phyloP scores from a whole-genome alignment of 345 rosid genomes.

The Erucastrum elatum region DNA sequence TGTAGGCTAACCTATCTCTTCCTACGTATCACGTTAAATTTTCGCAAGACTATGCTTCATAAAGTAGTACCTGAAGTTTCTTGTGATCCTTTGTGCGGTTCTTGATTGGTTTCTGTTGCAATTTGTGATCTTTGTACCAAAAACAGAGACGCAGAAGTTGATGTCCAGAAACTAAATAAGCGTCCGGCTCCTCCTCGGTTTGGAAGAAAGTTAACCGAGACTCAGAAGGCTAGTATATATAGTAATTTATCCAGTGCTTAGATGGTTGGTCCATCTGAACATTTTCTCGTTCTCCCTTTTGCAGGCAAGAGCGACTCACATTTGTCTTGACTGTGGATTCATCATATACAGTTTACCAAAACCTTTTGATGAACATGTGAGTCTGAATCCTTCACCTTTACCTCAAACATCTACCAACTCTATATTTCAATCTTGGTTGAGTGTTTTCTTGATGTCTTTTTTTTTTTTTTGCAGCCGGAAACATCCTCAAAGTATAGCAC shows the following conservation, averaged over 20 bases:
- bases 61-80: no score
- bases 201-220: conserved; percentile 85
- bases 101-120: conserved; percentile 7
- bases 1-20: no score
- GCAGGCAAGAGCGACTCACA: conserved; percentile 94
- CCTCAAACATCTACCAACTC: not conserved
- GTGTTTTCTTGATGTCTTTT: not conserved
- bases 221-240: conserved; percentile 67
- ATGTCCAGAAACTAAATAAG: conserved; percentile 79
- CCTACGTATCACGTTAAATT: no score
- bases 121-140: conserved; percentile 2
- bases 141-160: conserved; percentile 82
- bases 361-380: conserved; percentile 85
- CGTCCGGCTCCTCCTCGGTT: conserved; percentile 98
- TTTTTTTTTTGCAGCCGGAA: conserved; percentile 61
- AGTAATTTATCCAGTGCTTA: no score
- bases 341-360: conserved; percentile 71
- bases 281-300: conserved; percentile 9
- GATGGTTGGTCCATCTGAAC: not conserved
- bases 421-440: not conserved
- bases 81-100: not conserved
- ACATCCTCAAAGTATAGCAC: conserved; percentile 77
- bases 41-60: no score
- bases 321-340: conserved; percentile 94
- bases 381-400: conserved; percentile 8